phyloP scores from a whole-genome alignment of 495 filamentous ascomycete species.

The Aspergillus funiculosus region DNA sequence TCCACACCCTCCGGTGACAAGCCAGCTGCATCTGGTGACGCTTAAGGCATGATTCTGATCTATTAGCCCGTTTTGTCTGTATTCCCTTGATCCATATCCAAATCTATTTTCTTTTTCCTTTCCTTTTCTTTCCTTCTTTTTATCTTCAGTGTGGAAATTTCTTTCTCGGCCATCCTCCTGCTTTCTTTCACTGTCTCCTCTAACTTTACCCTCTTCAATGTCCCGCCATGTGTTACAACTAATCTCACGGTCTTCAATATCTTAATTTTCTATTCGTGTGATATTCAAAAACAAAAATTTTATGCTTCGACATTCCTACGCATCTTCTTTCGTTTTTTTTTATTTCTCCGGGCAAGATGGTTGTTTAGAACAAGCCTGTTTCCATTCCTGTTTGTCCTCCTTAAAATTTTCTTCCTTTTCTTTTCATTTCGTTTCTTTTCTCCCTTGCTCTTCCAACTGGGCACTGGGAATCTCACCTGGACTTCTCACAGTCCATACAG shows the following conservation, averaged over 20 bases:
- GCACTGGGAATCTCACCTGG: too few species aligned
- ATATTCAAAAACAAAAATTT: conserved; percentile 14
- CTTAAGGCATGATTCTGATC: conserved; percentile 31
- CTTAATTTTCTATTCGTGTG: conserved; percentile 22
- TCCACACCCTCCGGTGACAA: conserved; percentile 48
- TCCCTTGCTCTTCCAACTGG: neutral
- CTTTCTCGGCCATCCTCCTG: conserved; percentile 10
- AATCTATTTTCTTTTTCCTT: conserved; percentile 13
- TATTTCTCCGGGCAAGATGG: conserved; percentile 15
- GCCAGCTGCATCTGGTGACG: conserved; percentile 41
- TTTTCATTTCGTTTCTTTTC: neutral
- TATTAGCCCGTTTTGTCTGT: conserved; percentile 18
- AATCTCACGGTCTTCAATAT: conserved; percentile 13
- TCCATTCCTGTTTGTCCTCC: too few species aligned
- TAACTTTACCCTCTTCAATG: conserved; percentile 12
- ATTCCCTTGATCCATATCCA: too few species aligned
- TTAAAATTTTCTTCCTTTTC: neutral
- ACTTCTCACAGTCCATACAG: too few species aligned
- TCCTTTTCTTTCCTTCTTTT: conserved; percentile 14
- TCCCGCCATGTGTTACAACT: conserved; percentile 23
- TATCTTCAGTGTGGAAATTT: conserved; percentile 25
- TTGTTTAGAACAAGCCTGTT: neutral
- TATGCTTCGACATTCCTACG: neutral
- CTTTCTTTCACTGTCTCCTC: neutral
- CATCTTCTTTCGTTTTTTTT: conserved; percentile 3